phyloP scores from a whole-genome alignment of 768 basidiomycete species.

The Agrocybe pediades region DNA sequence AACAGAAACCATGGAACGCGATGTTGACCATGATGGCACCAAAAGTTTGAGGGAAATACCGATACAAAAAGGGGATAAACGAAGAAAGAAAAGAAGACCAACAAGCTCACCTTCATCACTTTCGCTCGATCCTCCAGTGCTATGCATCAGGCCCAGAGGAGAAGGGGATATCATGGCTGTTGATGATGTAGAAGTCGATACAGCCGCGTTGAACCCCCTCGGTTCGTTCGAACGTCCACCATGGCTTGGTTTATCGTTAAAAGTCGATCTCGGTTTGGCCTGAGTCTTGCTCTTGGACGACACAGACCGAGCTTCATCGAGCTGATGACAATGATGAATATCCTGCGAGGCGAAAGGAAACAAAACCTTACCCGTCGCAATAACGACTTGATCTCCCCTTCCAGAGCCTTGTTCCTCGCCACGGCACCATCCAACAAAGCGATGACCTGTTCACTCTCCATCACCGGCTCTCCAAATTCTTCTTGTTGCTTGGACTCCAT shows the following conservation, averaged over 20 bases:
- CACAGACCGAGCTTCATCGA: background rate
- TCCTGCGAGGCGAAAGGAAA: background rate
- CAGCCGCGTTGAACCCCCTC: too few species aligned
- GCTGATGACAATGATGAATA: background rate
- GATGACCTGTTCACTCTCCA: slow-evolving; percentile 41
- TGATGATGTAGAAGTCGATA: too few species aligned
- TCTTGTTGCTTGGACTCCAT: background rate
- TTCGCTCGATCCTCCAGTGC: background rate
- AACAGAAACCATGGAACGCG: too few species aligned
- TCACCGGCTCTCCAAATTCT: too few species aligned
- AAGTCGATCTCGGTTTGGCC: background rate
- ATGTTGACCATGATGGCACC: too few species aligned
- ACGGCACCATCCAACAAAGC: slow-evolving; percentile 38
- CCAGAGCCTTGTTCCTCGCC: slow-evolving; percentile 43
- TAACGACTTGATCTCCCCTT: slow-evolving; percentile 43
- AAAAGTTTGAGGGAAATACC: too few species aligned
- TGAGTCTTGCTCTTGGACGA: background rate
- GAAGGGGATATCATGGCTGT: too few species aligned
- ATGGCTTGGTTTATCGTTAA: background rate
- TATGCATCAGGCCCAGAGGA: too few species aligned
- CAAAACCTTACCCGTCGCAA: slow-evolving; percentile 32
- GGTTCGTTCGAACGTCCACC: too few species aligned
- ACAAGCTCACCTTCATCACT: background rate
- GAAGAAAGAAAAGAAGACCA: too few species aligned
- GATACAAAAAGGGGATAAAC: too few species aligned